phyloP scores from a whole-genome alignment of 495 filamentous ascomycete genomes.

The Pyrenopolyporus hunteri region DNA sequence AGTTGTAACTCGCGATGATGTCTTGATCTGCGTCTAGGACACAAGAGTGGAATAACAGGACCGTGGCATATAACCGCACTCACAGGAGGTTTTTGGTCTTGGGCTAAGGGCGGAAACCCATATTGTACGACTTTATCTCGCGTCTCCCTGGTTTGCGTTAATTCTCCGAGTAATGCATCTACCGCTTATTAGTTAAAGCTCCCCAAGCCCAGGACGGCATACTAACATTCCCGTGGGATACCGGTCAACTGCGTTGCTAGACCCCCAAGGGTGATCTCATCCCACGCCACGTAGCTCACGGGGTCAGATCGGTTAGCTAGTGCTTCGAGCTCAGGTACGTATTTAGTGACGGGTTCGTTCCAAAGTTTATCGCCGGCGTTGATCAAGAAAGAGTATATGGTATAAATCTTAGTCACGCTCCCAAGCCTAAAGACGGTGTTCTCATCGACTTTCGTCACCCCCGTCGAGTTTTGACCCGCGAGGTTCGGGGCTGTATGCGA shows the following conservation, averaged over 20 bases:
- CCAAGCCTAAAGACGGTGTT: conserved; percentile 57
- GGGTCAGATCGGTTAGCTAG: conserved; percentile 42
- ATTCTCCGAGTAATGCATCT: conserved; percentile 53
- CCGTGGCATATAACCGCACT: not conserved
- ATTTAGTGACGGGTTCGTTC: conserved; percentile 55
- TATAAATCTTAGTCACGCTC: conserved; percentile 59
- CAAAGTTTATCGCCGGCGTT: conserved; percentile 46
- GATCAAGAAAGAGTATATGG: conserved; percentile 52
- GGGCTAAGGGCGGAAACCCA: conserved; percentile 49
- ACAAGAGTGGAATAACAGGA: not conserved
- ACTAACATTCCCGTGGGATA: conserved; percentile 53
- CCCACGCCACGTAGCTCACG: conserved; percentile 53
- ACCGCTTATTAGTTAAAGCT: conserved; percentile 6
- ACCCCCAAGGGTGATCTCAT: conserved; percentile 61
- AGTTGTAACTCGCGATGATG: no score
- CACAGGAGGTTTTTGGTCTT: conserved; percentile 50
- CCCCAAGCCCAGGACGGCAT: not conserved
- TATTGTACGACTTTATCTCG: conserved; percentile 39
- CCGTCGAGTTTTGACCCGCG: conserved; percentile 40
- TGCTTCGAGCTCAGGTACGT: conserved; percentile 59
- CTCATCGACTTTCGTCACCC: conserved; percentile 49
- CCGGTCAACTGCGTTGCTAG: conserved; percentile 61
- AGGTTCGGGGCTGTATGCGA: conserved; percentile 56
- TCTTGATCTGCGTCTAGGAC: not conserved
- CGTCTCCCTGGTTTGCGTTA: conserved; percentile 46